Conservation (phyloP, 2,329 filamentous ascomycete genomes). For the Claviceps humidiphila region DNA sequence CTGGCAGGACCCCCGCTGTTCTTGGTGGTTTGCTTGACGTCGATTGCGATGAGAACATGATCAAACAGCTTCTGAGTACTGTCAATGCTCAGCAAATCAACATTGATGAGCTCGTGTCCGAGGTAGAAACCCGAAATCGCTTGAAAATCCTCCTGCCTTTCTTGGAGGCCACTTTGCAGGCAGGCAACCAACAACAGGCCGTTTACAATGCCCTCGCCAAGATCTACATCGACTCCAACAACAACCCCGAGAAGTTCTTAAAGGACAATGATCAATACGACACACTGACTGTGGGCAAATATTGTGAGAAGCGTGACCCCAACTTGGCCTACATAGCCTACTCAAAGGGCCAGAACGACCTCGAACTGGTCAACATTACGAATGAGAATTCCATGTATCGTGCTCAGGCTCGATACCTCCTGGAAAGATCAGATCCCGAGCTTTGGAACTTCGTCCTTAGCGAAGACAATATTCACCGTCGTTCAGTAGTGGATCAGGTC, state of each 20-base stretch:
- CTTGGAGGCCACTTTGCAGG: constrained; percentile 79
- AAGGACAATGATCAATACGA: constrained; percentile 98
- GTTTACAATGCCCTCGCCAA: constrained; percentile 96
- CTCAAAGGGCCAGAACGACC: constrained; percentile 89
- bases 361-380: constrained; percentile 94
- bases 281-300: constrained; percentile 82
- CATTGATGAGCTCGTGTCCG: constrained; percentile 83
- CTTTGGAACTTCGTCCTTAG: constrained; percentile 92
- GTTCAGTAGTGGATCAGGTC: constrained; percentile 90
- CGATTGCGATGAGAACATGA: constrained; percentile 91
- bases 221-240: constrained; percentile 98
- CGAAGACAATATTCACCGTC: constrained; percentile 88
- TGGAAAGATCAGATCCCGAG: constrained; percentile 79
- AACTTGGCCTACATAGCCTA: constrained; percentile 93
- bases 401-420: constrained; percentile 86
- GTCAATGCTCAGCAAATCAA: constrained; percentile 77
- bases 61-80: constrained; percentile 78
- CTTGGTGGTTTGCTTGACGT: constrained; percentile 90
- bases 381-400: constrained; percentile 99
- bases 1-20: constrained; percentile 77
- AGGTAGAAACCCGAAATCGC: constrained; percentile 92
- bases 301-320: constrained; percentile 96
- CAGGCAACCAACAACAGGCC: constrained; percentile 89
- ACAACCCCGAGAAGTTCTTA: constrained; percentile 92
- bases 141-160: constrained; percentile 93